Conservation (phyloP, 2,329 filamentous ascomycete genomes). For the Claviceps pusilla region DNA sequence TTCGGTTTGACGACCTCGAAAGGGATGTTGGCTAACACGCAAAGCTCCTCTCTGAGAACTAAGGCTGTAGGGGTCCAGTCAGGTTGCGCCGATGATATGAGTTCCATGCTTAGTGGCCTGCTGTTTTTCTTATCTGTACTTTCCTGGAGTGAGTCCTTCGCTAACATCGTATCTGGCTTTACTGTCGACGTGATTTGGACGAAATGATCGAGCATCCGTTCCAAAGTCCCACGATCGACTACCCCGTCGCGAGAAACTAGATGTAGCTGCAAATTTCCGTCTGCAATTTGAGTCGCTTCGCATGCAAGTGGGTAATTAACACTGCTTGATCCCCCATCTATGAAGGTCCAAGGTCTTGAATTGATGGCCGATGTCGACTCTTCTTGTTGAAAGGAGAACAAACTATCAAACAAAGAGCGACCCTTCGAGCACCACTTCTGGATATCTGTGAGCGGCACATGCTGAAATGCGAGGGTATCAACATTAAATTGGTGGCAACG, state of each 20-base stretch:
- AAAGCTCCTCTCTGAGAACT: constrained; percentile 45
- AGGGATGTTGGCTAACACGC: constrained; percentile 41
- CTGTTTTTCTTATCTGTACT: neutral
- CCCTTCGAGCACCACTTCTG: constrained; percentile 58
- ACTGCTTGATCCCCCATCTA: constrained; percentile 27
- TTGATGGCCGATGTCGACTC: constrained; percentile 12
- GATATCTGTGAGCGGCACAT: constrained; percentile 59
- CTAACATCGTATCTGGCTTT: constrained; percentile 4
- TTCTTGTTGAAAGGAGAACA: constrained; percentile 67
- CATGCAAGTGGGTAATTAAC: constrained; percentile 66
- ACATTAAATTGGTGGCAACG: constrained; percentile 59
- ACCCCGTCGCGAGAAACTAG: constrained; percentile 40
- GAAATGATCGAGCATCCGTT: constrained; percentile 25
- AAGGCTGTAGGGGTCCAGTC: constrained; percentile 24
- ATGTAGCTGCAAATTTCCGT: constrained; percentile 36
- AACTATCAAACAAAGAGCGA: constrained; percentile 55
- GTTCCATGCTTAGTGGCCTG: neutral
- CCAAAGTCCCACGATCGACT: constrained; percentile 17
- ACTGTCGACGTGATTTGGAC: constrained; percentile 11
- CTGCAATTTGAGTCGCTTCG: constrained; percentile 45
- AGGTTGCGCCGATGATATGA: neutral
- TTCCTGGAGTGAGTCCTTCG: neutral
- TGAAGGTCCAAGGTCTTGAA: constrained; percentile 36
- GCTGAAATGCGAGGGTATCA: constrained; percentile 52
- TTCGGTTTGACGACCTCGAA: constrained; percentile 35